Evolutionary conservation across 768 basidiomycete species (phyloP).

Genomic region (Multifurca ochricompacta): DNA sequence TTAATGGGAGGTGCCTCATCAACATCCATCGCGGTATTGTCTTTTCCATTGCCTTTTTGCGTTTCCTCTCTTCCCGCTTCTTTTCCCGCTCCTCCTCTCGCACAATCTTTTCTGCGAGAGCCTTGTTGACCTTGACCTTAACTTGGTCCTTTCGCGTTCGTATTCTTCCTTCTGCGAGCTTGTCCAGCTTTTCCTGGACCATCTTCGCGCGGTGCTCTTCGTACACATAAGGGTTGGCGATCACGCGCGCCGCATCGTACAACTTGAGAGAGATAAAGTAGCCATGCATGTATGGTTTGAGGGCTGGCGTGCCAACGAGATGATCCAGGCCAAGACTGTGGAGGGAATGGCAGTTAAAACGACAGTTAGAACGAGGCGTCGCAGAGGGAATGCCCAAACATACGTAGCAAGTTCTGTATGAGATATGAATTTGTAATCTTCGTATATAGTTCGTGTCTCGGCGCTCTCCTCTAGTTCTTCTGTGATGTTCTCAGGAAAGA

Average conservation of each 20-base stretch:
- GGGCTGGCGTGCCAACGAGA: conserved; percentile 86
- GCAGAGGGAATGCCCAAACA: conserved; percentile 27
- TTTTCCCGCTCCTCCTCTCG: conserved; percentile 54
- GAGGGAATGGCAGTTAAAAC: neutral
- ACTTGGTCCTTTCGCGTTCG: conserved; percentile 61
- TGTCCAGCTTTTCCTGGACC: conserved; percentile 84
- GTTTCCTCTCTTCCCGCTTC: conserved; percentile 47
- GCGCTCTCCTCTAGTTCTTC: conserved; percentile 96
- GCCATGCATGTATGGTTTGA: conserved; percentile 99
- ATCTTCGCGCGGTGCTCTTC: conserved; percentile 88
- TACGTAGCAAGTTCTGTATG: conserved; percentile 77
- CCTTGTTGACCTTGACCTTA: conserved; percentile 75
- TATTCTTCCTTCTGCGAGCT: conserved; percentile 89
- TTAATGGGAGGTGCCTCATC: conserved; percentile 27
- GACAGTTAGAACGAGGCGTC: too few relatives aligned
- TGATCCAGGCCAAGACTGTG: conserved; percentile 86
- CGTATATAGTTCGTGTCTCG: conserved; percentile 61
- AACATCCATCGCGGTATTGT: conserved; percentile 32
- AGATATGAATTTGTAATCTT: conserved; percentile 97
- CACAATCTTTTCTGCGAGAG: conserved; percentile 77
- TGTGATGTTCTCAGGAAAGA: conserved; percentile 98
- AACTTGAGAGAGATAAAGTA: conserved; percentile 95
- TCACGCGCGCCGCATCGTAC: conserved; percentile 91
- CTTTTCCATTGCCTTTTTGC: conserved; percentile 34
- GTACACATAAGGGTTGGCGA: conserved; percentile 95